Evolutionary conservation across 148 eudicot species (phyloP), one percentile per base, ranked within the genome.

Genomic region (Gaultheria prostrata): DNA sequence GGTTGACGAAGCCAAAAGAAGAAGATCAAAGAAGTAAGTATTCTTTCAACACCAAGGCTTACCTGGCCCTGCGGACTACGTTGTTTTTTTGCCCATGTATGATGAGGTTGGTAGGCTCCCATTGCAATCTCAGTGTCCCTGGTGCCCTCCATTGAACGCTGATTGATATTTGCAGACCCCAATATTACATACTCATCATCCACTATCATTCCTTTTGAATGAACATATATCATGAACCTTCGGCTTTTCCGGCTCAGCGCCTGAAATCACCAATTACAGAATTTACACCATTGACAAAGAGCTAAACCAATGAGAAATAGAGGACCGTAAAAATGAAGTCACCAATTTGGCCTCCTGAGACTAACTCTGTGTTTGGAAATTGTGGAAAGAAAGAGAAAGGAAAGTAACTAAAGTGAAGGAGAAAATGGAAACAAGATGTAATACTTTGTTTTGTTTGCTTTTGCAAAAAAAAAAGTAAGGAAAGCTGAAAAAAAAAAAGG

Each of bases 121-220:
- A 97, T 97, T 49, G 98, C 99, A 84, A 97, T 97, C 89, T 97
- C 99, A 17, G 99, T 94, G 90, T 97, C 99, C 86, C 98, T 83
- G 73, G 93, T 92, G 78, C 99, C 99, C 90, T 94, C 99, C 93
- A 97, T 87, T 43, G 99, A 97, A 11, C 99, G 93, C 77, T 97
- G 98, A 84, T 97, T 97, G 75, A 97, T 91, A 86, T 97, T 97
- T 85, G 98, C 99, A 73, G 99, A 97, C 74, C 99, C 99, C 82
- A 97, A 4, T 65, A 97, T 91, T 39, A 97, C 93, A 79, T 93
- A 97, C 84, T 97, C 98, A 45, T 97, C 99, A 76, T 97, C 99
- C 78, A 97, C 99, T 85, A 97, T 92, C 99, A 97, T 97, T 54
- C 97, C 98, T 89, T 97, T 97, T 3, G 99, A 93, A 90, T 97